Conservation (phyloP, 169 alveolate species). For the Cryptosporidium meleagridis region DNA sequence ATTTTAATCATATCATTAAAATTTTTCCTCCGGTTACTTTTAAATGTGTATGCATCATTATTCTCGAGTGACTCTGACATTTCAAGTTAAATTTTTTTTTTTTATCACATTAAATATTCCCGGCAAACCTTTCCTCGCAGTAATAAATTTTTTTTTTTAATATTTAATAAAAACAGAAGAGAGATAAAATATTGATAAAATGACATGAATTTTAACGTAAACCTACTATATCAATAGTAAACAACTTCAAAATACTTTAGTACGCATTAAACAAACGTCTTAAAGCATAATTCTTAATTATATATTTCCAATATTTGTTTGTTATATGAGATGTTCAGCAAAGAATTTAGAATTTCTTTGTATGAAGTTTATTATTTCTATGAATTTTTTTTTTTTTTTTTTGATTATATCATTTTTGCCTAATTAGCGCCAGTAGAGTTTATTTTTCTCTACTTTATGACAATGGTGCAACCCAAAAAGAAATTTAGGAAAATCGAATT, state of each 20-base stretch:
- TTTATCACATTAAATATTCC: neutral
- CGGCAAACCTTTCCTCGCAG: neutral
- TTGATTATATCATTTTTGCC: neutral
- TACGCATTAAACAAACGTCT: neutral
- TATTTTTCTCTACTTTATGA: neutral
- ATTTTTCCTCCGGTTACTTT: neutral
- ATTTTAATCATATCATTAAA: conserved; percentile 1
- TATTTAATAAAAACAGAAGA: neutral
- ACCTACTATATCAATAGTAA: too few species aligned
- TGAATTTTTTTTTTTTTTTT: neutral
- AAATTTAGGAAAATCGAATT: neutral
- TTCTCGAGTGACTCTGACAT: conserved; percentile 1
- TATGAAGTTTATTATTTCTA: neutral
- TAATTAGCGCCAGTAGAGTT: neutral
- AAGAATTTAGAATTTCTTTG: too few species aligned
- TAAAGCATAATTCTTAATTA: neutral
- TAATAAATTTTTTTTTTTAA: neutral
- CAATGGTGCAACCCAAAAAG: conserved; percentile 50
- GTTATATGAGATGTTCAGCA: too few species aligned
- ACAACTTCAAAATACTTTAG: too few species aligned
- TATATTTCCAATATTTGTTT: neutral
- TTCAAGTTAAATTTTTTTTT: conserved; percentile 1
- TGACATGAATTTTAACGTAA: neutral
- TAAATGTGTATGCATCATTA: conserved; percentile 9
- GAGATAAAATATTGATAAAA: neutral